A percentile compares a stretch with the other conserved stretches of the same genome.
phyloP scores from a whole-genome alignment of 345 rosid species.

The Pistacia vera region DNA sequence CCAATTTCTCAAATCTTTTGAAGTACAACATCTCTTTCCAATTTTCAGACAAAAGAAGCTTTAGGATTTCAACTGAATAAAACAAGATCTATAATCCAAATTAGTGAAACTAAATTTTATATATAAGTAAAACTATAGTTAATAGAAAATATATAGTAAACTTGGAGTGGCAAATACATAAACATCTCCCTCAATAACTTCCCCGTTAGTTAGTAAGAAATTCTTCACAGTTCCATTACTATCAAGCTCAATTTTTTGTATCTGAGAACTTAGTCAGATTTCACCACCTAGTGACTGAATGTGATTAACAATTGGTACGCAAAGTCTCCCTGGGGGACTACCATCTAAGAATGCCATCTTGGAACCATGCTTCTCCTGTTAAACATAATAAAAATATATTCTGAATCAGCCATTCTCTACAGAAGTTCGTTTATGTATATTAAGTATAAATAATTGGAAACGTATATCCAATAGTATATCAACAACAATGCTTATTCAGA shows the following conservation, averaged over 20 bases:
- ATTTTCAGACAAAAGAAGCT: conserved; percentile 82
- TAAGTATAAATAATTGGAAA: neutral
- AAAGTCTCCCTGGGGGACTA: conserved; percentile 94
- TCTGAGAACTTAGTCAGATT: conserved; percentile 70
- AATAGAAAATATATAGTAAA: conserved; percentile 25
- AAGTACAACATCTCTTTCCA: conserved; percentile 88
- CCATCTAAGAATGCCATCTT: conserved; percentile 99
- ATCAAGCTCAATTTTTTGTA: conserved; percentile 79
- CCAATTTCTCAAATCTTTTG: conserved; percentile 84
- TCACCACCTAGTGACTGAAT: conserved; percentile 84
- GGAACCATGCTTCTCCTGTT: conserved; percentile 96
- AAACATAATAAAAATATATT: conserved; percentile 10
- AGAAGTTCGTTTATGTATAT: neutral
- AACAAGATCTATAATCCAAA: conserved; percentile 21
- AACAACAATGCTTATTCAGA: neutral
- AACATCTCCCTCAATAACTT: conserved; percentile 73
- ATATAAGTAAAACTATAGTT: neutral
- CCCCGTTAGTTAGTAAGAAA: conserved; percentile 68
- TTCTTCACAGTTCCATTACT: conserved; percentile 78
- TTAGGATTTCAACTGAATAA: conserved; percentile 74
- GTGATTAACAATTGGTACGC: conserved; percentile 81
- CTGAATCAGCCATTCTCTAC: conserved; percentile 15
- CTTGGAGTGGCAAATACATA: conserved; percentile 94
- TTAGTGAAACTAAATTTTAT: conserved; percentile 13
- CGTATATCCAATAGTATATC: neutral